A percentile compares a stretch with the other conserved stretches of the same genome.
These are phyloP conservation scores for Sinapis alba DNA, from an alignment of 441 rosid species.

Conservation along the genomic window DNA sequence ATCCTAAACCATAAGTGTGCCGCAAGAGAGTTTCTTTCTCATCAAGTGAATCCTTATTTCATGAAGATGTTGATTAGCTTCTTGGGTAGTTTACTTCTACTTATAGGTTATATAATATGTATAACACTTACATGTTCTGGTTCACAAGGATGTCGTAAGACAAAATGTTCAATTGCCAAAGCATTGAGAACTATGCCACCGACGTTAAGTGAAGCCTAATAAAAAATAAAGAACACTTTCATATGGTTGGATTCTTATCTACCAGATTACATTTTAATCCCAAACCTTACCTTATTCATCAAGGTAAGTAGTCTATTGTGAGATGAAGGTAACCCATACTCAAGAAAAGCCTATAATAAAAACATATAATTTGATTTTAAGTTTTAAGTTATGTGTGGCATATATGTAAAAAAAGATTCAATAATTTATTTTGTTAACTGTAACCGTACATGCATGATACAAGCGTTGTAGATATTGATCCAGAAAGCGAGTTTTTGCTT, in stretches of 20 bases:
- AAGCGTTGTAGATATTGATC: constrained; percentile 86
- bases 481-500: constrained; percentile 96
- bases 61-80: constrained; percentile 25
- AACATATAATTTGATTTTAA: background rate
- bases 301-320: constrained; percentile 74
- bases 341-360: constrained; percentile 73
- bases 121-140: constrained; percentile 56
- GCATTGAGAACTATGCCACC: constrained; percentile 94
- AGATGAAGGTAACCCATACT: constrained; percentile 81
- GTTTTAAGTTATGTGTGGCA: background rate
- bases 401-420: background rate
- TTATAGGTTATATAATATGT: too few relatives aligned
- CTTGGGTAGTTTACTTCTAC: background rate
- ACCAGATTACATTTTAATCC: background rate
- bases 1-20: constrained; percentile 82
- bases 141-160: constrained; percentile 80
- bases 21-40: constrained; percentile 81
- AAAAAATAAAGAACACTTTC: background rate
- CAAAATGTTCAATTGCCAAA: constrained; percentile 88
- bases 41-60: constrained; percentile 54
- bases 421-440: constrained; percentile 24
- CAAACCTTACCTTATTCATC: constrained; percentile 75
- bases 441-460: constrained; percentile 89
- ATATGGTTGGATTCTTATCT: background rate
- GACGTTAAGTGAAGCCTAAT: constrained; percentile 74